Conservation (phyloP, 768 basidiomycete species). For the Lactifluus hygrophoroides region DNA sequence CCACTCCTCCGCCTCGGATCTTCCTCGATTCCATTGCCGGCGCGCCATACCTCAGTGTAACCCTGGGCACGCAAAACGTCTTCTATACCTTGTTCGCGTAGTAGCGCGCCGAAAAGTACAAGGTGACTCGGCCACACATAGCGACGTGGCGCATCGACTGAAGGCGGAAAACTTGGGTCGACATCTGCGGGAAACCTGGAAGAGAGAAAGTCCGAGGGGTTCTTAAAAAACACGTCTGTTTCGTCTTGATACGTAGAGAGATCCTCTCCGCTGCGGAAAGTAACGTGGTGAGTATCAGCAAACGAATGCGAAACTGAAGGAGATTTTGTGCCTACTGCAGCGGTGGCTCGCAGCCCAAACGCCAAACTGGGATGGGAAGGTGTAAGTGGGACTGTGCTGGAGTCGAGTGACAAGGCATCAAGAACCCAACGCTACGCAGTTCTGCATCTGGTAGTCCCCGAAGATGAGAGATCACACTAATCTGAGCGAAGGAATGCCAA, state of each 20-base stretch:
- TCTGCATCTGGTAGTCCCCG: conserved; percentile 42
- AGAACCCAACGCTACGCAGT: conserved; percentile 55
- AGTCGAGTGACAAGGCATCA: conserved; percentile 97
- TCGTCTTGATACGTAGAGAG: conserved; percentile 63
- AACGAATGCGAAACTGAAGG: conserved; percentile 13
- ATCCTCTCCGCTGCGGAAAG: conserved; percentile 38
- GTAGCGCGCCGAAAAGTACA: conserved; percentile 74
- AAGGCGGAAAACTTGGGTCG: conserved; percentile 55
- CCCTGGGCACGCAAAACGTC: conserved; percentile 42
- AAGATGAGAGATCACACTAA: conserved; percentile 64
- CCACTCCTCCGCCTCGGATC: conserved; percentile 62
- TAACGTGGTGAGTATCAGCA: not conserved
- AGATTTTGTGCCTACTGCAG: conserved; percentile 41
- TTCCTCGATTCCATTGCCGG: conserved; percentile 66
- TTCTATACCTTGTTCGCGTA: conserved; percentile 43
- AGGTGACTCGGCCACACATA: conserved; percentile 81
- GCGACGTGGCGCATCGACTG: conserved; percentile 38
- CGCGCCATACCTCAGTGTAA: conserved; percentile 56
- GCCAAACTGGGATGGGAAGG: conserved; percentile 64
- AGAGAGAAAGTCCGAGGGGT: conserved; percentile 58
- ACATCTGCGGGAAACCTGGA: conserved; percentile 60
- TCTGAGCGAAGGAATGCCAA: conserved; percentile 74
- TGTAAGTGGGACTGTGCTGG: conserved; percentile 90
- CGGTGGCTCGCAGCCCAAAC: conserved; percentile 90
- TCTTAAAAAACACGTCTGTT: conserved; percentile 69